These are phyloP conservation scores for Magnolia officinalis DNA, from an alignment of 164 flowering plant species.

Conservation along the genomic window DNA sequence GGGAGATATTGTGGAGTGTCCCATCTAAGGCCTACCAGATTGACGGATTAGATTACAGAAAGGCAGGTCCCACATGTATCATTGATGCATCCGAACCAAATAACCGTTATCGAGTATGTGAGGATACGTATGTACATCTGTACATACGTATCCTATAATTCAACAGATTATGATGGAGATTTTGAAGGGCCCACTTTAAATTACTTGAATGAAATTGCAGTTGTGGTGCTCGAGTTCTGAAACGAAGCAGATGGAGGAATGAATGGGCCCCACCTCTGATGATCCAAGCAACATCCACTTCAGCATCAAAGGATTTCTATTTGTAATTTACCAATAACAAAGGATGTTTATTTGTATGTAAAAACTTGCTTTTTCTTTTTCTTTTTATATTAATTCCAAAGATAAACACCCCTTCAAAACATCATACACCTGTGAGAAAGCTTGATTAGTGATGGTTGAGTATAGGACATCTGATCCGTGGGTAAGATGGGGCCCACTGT, in stretches of 20 bases:
- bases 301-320: not conserved
- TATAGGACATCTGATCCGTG: too few relatives aligned
- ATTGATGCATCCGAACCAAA: not conserved
- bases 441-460: not conserved
- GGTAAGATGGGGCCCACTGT: too few relatives aligned
- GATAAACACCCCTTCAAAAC: not conserved
- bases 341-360: too few relatives aligned
- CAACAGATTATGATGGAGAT: not conserved
- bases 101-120: not conserved
- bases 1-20: not conserved
- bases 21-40: too few relatives aligned
- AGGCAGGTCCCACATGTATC: too few relatives aligned
- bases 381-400: not conserved
- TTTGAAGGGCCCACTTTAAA: not conserved
- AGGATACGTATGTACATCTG: not conserved
- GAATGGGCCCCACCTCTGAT: not conserved
- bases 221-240: slow-evolving; percentile 91
- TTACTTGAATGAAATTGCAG: slow-evolving; percentile 29
- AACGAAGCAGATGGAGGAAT: not conserved
- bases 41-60: too few relatives aligned
- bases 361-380: not conserved
- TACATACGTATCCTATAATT: not conserved
- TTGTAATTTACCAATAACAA: too few relatives aligned
- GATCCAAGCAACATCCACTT: not conserved
- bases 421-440: not conserved